Base-by-base conservation (phyloP, 78 protist genomes). In the Dictyostelium purpureum region DNA sequence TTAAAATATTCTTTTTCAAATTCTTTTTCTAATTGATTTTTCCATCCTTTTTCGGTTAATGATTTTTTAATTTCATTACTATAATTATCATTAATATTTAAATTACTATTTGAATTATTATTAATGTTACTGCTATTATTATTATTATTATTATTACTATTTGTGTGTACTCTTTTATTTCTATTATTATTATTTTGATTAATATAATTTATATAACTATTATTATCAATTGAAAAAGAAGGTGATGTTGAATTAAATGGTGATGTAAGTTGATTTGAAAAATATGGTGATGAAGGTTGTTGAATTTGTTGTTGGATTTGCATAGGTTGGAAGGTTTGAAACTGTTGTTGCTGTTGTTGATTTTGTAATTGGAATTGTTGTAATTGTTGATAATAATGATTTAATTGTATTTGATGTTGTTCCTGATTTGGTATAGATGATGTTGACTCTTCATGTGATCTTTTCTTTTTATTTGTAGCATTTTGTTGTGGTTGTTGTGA, bases 1-100 rank as follows among this genome's bases (percentile, higher is more conserved):
- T 61, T 26, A 9, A 85, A 56, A 47, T 85, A 85, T 1, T 77
- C 81, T 61, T 73, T 70, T 12, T 73, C 76, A 61, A 85, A 85
- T 45, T 85, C 92, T 10, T 26, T 26, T 19, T 37, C 42, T 31
- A 85, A 57, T 6, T 35, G 37, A 1, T 38, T 11, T 73, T 63
- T 70, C 92, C 92, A 85, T 31, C 65, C 82, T 10, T 33, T 31
- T 59, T 77, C 66, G 2, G 6, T 6, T 18, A 85, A 24, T 45
- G 92, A 85, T 35, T 26, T 38, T 59, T 73, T 85, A n/a, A 85
- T 73, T 35, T 61, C 38, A 19, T 70, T 76, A 42, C 75, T 59
- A 74, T 18, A 85, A 2, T 38, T 70, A 21, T 69, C n/a, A 40
- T 35, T 40, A 24, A 69, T 40, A 40, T 40, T 38, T 67, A 31